Evolutionary conservation across 768 basidiomycete species (phyloP).

Genomic region (Termitomyces sp.): DNA sequence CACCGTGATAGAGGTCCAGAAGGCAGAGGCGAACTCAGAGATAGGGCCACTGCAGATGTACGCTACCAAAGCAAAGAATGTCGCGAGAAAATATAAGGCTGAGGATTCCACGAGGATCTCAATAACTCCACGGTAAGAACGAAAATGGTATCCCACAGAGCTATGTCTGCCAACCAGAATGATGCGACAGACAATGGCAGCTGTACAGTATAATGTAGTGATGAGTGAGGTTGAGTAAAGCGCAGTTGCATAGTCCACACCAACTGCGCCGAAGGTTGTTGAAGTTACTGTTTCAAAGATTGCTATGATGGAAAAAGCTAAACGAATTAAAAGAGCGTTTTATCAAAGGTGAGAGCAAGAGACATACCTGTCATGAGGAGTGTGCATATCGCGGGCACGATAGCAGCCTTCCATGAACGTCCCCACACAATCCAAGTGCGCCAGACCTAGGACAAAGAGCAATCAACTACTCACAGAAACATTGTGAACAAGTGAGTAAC

Average conservation of each 20-base stretch:
- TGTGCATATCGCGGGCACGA: constrained; percentile 9
- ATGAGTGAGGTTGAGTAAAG: constrained; percentile 12
- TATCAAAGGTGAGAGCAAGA: background rate
- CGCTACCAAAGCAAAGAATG: constrained; percentile 12
- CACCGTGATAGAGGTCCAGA: constrained; percentile 14
- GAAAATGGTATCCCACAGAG: background rate
- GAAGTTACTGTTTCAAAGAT: constrained; percentile 8
- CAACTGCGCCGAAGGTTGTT: constrained; percentile 10
- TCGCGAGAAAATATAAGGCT: constrained; percentile 11
- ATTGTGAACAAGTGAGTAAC: background rate
- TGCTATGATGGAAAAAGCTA: constrained; percentile 13
- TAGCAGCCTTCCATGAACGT: constrained; percentile 4
- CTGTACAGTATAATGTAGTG: constrained; percentile 13
- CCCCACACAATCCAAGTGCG: constrained; percentile 14
- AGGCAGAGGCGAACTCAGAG: constrained; percentile 14
- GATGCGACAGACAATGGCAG: constrained; percentile 11
- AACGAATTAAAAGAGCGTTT: background rate
- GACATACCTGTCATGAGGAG: constrained; percentile 10
- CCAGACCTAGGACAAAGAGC: constrained; percentile 4
- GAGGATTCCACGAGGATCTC: constrained; percentile 15
- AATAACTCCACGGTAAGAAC: constrained; percentile 12
- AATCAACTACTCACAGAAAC: too few species aligned
- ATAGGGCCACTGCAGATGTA: constrained; percentile 12
- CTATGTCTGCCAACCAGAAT: constrained; percentile 2
- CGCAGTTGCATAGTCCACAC: constrained; percentile 13